Percentiles rank a stretch among this genome's conserved stretches.
These are phyloP conservation scores for Cercophora samala DNA, from an alignment of 495 filamentous ascomycete species.

Conservation along the genomic window DNA sequence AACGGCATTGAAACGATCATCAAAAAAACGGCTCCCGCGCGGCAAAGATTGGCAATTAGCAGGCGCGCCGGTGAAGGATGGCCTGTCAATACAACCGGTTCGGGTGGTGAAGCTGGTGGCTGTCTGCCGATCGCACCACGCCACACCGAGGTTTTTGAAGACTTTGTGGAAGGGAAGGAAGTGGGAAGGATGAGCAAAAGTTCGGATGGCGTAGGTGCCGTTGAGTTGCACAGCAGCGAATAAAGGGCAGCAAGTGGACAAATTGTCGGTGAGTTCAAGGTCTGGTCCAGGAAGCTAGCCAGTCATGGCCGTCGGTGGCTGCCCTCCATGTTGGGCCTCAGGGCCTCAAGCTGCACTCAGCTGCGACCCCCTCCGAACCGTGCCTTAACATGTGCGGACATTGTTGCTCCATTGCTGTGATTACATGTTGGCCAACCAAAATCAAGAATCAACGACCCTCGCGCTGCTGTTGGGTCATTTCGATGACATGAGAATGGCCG, in stretches of 20 bases:
- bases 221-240: background rate
- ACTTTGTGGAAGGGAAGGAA: background rate
- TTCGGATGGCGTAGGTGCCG: background rate
- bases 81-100: too few species aligned
- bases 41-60: conserved; percentile 7
- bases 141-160: background rate
- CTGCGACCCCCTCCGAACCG: background rate
- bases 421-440: background rate
- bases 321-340: background rate
- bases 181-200: background rate
- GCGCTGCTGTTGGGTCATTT: too few species aligned
- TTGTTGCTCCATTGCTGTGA: too few species aligned
- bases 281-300: background rate
- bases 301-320: background rate
- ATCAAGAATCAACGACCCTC: background rate
- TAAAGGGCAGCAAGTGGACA: background rate
- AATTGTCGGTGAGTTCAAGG: background rate
- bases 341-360: background rate
- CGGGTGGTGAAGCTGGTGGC: background rate
- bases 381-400: background rate
- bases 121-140: background rate
- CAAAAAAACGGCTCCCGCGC: background rate
- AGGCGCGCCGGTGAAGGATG: background rate
- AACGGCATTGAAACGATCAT: conserved; percentile 9
- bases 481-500: background rate